phyloP scores from a whole-genome alignment of 257 asterid species.

The Nicotiana tabacum region DNA sequence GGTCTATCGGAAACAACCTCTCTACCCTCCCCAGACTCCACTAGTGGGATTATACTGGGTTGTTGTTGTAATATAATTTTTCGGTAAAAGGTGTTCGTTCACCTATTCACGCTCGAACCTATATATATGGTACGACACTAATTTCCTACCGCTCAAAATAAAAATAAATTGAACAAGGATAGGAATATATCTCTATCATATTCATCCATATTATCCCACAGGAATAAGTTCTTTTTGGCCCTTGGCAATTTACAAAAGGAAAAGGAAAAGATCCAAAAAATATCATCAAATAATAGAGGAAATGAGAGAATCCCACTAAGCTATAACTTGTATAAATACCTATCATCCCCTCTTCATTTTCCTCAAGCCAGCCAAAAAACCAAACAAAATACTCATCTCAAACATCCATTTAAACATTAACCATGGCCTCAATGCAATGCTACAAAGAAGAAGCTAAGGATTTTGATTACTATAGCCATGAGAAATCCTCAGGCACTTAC shows the following conservation, averaged over 20 bases:
- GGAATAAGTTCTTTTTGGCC: neutral
- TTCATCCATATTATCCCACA: neutral
- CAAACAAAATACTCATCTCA: neutral
- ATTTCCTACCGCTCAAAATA: neutral
- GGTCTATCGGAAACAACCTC: no score
- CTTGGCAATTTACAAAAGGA: no score
- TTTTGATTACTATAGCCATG: neutral
- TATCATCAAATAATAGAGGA: conserved; percentile 5
- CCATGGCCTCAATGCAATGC: conserved; percentile 2
- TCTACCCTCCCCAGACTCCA: no score
- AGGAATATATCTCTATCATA: neutral
- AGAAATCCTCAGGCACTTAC: neutral
- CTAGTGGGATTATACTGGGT: no score
- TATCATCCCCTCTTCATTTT: neutral
- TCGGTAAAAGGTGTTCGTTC: no score
- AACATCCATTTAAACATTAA: neutral
- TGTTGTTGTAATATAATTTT: no score
- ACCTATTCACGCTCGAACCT: no score
- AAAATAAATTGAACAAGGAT: neutral
- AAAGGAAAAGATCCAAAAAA: no score
- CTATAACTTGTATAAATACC: conserved; percentile 7
- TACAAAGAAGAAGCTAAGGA: conserved; percentile 1
- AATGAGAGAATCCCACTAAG: conserved; percentile 3
- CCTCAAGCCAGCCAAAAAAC: neutral
- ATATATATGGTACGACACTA: rapidly evolving